These are phyloP conservation scores for Pittosporum tobira DNA, from an alignment of 129 eudicot species.

Conservation along the genomic window DNA sequence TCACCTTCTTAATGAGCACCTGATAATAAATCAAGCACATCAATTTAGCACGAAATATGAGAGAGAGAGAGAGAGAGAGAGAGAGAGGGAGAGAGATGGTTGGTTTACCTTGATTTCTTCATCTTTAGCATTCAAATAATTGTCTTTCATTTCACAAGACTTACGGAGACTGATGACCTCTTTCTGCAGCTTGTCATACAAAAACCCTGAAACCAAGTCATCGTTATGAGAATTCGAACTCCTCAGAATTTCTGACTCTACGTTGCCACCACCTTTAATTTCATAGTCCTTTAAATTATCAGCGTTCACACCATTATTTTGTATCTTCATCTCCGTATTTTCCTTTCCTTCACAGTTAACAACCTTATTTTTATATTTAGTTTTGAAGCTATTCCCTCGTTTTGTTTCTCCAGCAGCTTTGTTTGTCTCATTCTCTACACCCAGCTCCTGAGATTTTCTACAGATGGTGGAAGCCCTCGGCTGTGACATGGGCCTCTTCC, in stretches of 20 bases:
- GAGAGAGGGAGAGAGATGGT: neutral
- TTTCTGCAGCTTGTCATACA: conserved; percentile 87
- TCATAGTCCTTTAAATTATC: conserved; percentile 24
- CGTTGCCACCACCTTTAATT: conserved; percentile 16
- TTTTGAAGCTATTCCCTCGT: conserved; percentile 25
- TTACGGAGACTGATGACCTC: conserved; percentile 74
- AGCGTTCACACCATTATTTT: conserved; percentile 21
- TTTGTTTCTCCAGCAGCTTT: conserved; percentile 16
- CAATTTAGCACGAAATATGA: neutral
- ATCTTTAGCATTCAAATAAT: conserved; percentile 43
- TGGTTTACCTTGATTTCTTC: conserved; percentile 70
- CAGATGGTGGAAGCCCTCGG: conserved; percentile 52
- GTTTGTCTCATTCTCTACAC: conserved; percentile 16
- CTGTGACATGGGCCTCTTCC: conserved; percentile 68
- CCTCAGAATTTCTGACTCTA: conserved; percentile 20
- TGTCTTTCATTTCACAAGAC: conserved; percentile 51
- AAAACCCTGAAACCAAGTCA: conserved; percentile 76
- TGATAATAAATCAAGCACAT: conserved; percentile 17
- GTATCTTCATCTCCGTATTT: conserved; percentile 28
- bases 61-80: neutral
- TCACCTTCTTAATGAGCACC: conserved; percentile 66
- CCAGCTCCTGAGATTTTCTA: conserved; percentile 27
- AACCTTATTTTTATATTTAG: conserved; percentile 38
- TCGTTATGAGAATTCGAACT: conserved; percentile 21
- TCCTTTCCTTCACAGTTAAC: conserved; percentile 44